phyloP scores from a whole-genome alignment of 305 asterid genomes.

The Fraxinus sp. region DNA sequence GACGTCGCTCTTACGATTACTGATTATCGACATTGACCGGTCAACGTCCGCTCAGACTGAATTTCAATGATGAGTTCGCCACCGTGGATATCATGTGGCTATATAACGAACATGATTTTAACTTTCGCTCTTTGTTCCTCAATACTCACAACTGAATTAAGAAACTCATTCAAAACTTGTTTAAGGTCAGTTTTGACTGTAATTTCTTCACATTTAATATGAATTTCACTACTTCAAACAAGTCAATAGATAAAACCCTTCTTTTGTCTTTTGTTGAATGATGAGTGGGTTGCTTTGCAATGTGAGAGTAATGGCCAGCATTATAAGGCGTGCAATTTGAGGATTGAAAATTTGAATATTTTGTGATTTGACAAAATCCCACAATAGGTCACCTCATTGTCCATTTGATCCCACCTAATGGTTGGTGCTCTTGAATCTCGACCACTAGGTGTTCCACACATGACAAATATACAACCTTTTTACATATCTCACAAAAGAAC shows the following conservation, averaged over 20 bases:
- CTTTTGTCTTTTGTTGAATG: background rate
- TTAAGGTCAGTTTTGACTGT: background rate
- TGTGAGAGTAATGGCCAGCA: slow-evolving; percentile 19
- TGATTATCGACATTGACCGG: too few species aligned
- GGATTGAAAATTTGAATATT: background rate
- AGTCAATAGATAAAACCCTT: background rate
- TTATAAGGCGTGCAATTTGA: slow-evolving; percentile 32
- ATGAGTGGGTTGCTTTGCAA: background rate
- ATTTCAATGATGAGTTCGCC: too few species aligned
- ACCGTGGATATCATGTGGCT: background rate
- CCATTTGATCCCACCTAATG: background rate
- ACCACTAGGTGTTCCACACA: background rate
- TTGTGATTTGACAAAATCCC: background rate
- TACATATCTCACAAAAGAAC: background rate
- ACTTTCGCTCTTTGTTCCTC: background rate
- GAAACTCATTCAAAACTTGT: background rate
- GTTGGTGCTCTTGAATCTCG: background rate
- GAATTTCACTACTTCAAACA: background rate
- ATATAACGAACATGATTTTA: background rate
- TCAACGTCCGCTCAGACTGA: too few species aligned
- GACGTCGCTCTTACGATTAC: too few species aligned
- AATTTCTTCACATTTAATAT: background rate
- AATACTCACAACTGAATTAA: background rate
- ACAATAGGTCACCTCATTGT: background rate
- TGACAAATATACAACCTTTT: background rate